Evolutionary conservation across 805 yeast species (phyloP), one percentile per base, ranked within the genome.

Genomic region (Barnettozyma vustinii): DNA sequence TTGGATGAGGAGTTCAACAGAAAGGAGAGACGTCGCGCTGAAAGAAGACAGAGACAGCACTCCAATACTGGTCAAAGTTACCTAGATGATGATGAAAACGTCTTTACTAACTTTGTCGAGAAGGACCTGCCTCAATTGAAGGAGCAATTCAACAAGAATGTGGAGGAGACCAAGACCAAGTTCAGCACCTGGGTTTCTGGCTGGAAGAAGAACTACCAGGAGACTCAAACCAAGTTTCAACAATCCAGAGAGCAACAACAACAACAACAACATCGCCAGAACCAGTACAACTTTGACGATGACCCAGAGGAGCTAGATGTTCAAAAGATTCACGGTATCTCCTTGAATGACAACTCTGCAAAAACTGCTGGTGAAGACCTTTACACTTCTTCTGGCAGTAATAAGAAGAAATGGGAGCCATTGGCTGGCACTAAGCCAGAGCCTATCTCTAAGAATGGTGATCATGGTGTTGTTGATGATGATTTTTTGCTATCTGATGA

Each of bases 131-230:
- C 79, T 8, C 84, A 79, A 56, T 70, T 87, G 56, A 81, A 79
- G 60, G 85, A 84, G 49, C 77, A 81, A 45, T 75, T 91, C 46
- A 73, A 78, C 40, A 83, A 83, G 60, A 89, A 92, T 19, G 74
- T 90, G 42, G 90, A 84, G 58, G 96, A 88, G 58, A 89, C 96
- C 1, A 80, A 83, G 48, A 73, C 77, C 42, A 83, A 84, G 48
- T 79, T 90, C 50, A 83, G 85, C 52, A 77, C 81, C 15, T 90
- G 96, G 96, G 58, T 60, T 21, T 51, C 58, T 44, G 62, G 63
- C 1, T 61, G 63, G 63, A 58, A 57, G 52, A 55, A 57, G 41
- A 62, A 57, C 44, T 59, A 57, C 40, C 44, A 52, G 12, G 41
- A 41, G 27, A 47, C 53, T 9, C 58, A 57, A 32, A 52, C 54